Evolutionary conservation across 495 filamentous ascomycete species (phyloP).

Genomic region (Tuber microsphaerosporum): DNA sequence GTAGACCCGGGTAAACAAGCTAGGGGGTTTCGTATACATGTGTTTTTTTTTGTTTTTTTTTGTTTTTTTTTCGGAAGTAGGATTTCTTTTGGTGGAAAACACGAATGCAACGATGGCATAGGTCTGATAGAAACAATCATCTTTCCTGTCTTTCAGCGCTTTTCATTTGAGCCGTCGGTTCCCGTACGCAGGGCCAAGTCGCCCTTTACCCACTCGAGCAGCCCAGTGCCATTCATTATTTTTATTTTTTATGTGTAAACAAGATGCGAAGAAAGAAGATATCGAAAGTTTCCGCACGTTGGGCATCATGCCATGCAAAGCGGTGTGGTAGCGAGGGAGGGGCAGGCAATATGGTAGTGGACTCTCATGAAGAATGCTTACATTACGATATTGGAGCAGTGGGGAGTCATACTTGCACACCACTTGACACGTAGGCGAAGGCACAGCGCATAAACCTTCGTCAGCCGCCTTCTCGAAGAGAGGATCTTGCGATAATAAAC

Average conservation of each 20-base stretch:
- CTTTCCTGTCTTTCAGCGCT: constrained; percentile 10
- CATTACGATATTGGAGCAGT: constrained; percentile 11
- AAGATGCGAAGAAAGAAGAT: constrained; percentile 23
- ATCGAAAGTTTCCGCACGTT: background rate
- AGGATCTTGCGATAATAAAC: constrained; percentile 27
- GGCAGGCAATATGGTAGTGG: constrained; percentile 18
- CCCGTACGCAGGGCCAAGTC: background rate
- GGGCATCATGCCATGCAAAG: constrained; percentile 35
- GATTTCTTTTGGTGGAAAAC: background rate
- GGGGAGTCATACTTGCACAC: constrained; percentile 39
- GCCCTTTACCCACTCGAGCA: background rate
- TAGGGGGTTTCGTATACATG: background rate
- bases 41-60: constrained; percentile 1
- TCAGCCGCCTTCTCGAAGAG: constrained; percentile 25
- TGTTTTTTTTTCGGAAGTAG: constrained; percentile 12
- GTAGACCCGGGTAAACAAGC: constrained; percentile 27
- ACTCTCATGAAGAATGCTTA: constrained; percentile 15
- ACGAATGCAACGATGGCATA: background rate
- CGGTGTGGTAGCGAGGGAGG: constrained; percentile 34
- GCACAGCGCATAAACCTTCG: constrained; percentile 36
- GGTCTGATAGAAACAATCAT: background rate
- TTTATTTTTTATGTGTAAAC: background rate
- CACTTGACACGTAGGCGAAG: constrained; percentile 40
- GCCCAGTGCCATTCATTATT: background rate
- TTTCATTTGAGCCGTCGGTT: constrained; percentile 9